Conservation (phyloP, 192 early-diverging fungal genomes). For the Coemansia sp. region DNA sequence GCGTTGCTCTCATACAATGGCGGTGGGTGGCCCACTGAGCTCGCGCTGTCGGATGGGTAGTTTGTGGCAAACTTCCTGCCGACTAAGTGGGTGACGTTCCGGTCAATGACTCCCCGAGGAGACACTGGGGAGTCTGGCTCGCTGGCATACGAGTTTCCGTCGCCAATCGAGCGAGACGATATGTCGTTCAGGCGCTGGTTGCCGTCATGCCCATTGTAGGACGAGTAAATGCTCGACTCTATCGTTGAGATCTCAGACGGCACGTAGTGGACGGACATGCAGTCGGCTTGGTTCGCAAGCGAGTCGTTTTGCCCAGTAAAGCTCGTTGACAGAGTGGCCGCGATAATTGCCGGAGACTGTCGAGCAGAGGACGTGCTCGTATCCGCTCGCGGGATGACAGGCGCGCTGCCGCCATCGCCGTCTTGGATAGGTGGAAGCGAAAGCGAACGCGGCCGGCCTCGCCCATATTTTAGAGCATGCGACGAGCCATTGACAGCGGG, state of each 20-base stretch:
- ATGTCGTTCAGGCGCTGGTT: slow-evolving; percentile 15
- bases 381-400: neutral
- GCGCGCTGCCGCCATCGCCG: neutral
- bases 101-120: slow-evolving; percentile 1
- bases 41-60: neutral
- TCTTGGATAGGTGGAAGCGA: slow-evolving; percentile 23
- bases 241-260: slow-evolving; percentile 53
- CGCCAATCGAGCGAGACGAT: slow-evolving; percentile 34
- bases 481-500: neutral
- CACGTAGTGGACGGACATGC: slow-evolving; percentile 31
- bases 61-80: neutral
- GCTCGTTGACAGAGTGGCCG: slow-evolving; percentile 48
- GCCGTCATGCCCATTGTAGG: slow-evolving; percentile 27
- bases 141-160: slow-evolving; percentile 44
- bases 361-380: neutral
- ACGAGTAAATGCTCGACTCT: slow-evolving; percentile 52
- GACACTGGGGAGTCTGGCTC: slow-evolving; percentile 33
- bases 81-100: neutral
- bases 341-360: slow-evolving; percentile 29
- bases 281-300: slow-evolving; percentile 20
- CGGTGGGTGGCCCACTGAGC: neutral
- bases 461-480: slow-evolving; percentile 2
- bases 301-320: slow-evolving; percentile 33
- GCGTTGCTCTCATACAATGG: neutral
- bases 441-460: slow-evolving; percentile 26